phyloP scores from a whole-genome alignment of 2,329 filamentous ascomycete genomes.

The Reticulascus tulasneorum region DNA sequence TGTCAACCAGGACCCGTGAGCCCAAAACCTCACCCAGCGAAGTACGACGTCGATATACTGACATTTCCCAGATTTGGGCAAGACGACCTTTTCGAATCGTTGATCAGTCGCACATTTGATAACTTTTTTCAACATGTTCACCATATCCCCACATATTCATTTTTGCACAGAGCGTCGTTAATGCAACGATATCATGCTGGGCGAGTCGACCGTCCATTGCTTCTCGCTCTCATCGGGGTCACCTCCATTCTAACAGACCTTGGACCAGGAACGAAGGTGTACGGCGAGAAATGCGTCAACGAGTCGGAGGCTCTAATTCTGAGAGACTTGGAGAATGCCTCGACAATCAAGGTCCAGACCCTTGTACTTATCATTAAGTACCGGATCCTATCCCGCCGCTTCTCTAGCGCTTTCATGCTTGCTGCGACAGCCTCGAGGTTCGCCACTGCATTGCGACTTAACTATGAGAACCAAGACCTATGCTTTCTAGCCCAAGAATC shows the following conservation, averaged over 20 bases:
- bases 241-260: constrained; percentile 53
- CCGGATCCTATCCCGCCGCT: constrained; percentile 39
- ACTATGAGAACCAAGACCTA: constrained; percentile 42
- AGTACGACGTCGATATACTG: background rate
- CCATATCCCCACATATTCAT: constrained; percentile 56
- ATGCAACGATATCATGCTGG: constrained; percentile 57
- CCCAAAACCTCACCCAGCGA: background rate
- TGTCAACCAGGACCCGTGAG: constrained; percentile 30
- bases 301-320: constrained; percentile 51
- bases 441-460: constrained; percentile 44
- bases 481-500: constrained; percentile 41
- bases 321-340: constrained; percentile 49
- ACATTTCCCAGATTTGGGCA: constrained; percentile 21
- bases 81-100: constrained; percentile 42
- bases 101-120: constrained; percentile 50
- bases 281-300: constrained; percentile 50
- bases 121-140: constrained; percentile 57
- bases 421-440: constrained; percentile 42
- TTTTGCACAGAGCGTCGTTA: constrained; percentile 54
- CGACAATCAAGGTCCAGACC: constrained; percentile 46
- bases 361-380: constrained; percentile 44
- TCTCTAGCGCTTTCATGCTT: constrained; percentile 44
- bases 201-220: constrained; percentile 50
- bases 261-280: constrained; percentile 47
- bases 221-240: constrained; percentile 52